Base-by-base conservation (phyloP, 2,329 filamentous ascomycete genomes). In the Nothopassalora personata region DNA sequence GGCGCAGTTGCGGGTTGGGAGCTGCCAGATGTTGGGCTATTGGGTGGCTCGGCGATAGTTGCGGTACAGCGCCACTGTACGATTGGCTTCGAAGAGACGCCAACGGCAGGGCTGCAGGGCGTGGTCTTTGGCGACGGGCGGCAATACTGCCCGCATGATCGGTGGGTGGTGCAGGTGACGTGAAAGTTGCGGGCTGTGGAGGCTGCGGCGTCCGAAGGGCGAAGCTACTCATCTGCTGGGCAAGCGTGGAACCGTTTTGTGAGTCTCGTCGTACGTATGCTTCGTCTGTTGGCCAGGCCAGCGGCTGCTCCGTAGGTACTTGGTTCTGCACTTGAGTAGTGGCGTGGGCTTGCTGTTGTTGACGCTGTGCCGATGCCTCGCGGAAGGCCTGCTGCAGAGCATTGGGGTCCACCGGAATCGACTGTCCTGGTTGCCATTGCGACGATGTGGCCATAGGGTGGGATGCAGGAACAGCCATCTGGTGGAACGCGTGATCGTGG, bases 1-100 rank as follows among this genome's bases (percentile, higher is more conserved):
- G 75, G 34, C 79, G 77, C 13, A 81, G 70, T 45, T 62, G 83
- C 91, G 63, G 88, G 82, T 68, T 89, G 91, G 74, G 86, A 86
- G 59, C 56, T 31, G 15, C 88, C 87, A 47, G 87, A 81, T 48
- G 87, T 39, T 64, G 59, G 86, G 2, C 72, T 91, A 57, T 45
- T 73, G 92, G 6, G 13, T 67, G 65, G 33, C 64, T 63, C 1
- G 76, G 78, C 71, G 59, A 75, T 71, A 70, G 34, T 70, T 74
- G 64, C 75, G 80, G 64, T 71, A 70, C 59, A 72, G 68, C 60
- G 36, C 64, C 66, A 56, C 62, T 68, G 57, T 70, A 69, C 11
- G 69, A 71, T 18, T 76, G 73, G 61, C 78, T 81, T 51, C 79
- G 73, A 53, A 70, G 58, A 11, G 76, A 72, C 50, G 71, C 74